Evolutionary conservation across 2,329 filamentous ascomycete genomes (phyloP).

Genomic region (Botrytis porri): DNA sequence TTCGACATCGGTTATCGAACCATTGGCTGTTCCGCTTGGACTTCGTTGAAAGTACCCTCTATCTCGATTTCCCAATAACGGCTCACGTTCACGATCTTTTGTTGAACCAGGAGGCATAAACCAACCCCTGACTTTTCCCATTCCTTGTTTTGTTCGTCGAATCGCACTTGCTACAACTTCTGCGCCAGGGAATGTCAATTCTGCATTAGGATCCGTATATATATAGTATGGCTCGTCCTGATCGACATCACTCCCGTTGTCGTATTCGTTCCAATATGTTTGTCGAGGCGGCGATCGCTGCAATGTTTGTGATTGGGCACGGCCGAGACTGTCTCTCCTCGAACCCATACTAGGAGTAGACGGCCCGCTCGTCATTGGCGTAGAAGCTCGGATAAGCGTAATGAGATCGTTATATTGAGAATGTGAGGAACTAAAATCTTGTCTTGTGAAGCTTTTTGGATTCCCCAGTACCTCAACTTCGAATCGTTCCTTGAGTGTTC

Average conservation of each 20-base stretch:
- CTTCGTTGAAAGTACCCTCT: slow-evolving; percentile 25
- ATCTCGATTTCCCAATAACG: slow-evolving; percentile 31
- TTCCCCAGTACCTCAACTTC: slow-evolving; percentile 62
- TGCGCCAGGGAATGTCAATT: slow-evolving; percentile 55
- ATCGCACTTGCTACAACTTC: slow-evolving; percentile 51
- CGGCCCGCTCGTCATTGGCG: slow-evolving; percentile 33
- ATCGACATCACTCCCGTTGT: slow-evolving; percentile 69
- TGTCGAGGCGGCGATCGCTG: slow-evolving; percentile 2
- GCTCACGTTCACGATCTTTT: slow-evolving; percentile 27
- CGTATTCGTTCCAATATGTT: slow-evolving; percentile 82
- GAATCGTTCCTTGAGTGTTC: slow-evolving; percentile 62
- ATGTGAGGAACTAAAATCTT: slow-evolving; percentile 57
- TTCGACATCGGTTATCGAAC: slow-evolving; percentile 44
- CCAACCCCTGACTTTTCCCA: slow-evolving; percentile 53
- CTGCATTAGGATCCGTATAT: slow-evolving; percentile 68
- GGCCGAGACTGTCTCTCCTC: slow-evolving; percentile 25
- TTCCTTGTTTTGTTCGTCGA: slow-evolving; percentile 43
- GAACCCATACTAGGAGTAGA: slow-evolving; percentile 26
- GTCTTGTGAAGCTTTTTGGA: slow-evolving; percentile 68
- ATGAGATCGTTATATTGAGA: slow-evolving; percentile 51
- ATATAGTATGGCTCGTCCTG: slow-evolving; percentile 63
- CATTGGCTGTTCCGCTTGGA: slow-evolving; percentile 31
- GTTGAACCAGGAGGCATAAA: slow-evolving; percentile 39
- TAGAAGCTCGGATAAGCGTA: slow-evolving; percentile 45
- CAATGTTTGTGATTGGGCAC: slow-evolving; percentile 12